Evolutionary conservation across 2,329 filamentous ascomycete species (phyloP).

Genomic region (Cercospora beticola): DNA sequence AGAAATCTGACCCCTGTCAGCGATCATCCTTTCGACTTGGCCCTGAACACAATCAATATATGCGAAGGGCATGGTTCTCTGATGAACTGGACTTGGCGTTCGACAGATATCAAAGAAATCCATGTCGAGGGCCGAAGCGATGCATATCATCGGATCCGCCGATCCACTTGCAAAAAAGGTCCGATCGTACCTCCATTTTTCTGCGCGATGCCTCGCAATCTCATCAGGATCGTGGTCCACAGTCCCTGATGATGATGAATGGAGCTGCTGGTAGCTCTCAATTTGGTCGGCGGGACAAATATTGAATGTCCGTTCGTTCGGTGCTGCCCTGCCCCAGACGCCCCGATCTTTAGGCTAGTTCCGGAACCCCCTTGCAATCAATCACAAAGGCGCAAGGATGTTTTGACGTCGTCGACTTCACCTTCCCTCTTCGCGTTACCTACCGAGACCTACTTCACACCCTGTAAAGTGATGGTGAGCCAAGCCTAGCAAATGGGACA

Average conservation of each 20-base stretch:
- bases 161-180: background rate
- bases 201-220: background rate
- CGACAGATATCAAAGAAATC: background rate
- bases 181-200: background rate
- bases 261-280: background rate
- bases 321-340: background rate
- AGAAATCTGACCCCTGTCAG: background rate
- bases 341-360: conserved; percentile 1
- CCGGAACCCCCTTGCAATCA: background rate
- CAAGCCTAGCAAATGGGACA: background rate
- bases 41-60: background rate
- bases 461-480: background rate
- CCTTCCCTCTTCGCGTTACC: background rate
- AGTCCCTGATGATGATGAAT: background rate
- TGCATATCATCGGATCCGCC: background rate
- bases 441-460: background rate
- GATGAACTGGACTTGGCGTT: background rate
- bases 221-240: background rate
- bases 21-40: background rate
- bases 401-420: background rate
- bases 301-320: background rate
- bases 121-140: background rate
- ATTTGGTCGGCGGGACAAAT: background rate
- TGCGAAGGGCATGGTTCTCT: background rate
- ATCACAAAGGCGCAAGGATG: background rate